A percentile compares a stretch with the other conserved stretches of the same genome.
phyloP scores from a whole-genome alignment of 2,329 filamentous ascomycete genomes.

The Fusarium protoensiforme region DNA sequence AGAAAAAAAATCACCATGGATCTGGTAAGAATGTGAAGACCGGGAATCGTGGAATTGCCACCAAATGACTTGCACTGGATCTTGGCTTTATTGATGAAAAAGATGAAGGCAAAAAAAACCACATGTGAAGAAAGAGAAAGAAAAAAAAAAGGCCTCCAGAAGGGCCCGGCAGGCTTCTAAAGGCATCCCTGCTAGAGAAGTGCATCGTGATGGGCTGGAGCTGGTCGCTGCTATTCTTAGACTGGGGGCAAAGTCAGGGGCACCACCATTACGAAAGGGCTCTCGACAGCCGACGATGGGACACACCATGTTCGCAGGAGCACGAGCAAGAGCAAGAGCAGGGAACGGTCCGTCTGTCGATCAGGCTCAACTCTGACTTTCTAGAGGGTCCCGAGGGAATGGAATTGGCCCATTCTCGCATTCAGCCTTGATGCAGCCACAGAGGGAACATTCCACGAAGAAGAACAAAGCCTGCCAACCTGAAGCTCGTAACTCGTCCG shows the following conservation, averaged over 20 bases:
- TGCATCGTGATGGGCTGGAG: neutral
- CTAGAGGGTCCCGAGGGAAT: slow-evolving; percentile 11
- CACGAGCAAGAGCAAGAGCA: slow-evolving; percentile 12
- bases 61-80: slow-evolving; percentile 16
- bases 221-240: slow-evolving; percentile 40
- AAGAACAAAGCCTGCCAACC: neutral
- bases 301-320: slow-evolving; percentile 8
- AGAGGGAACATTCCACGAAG: neutral
- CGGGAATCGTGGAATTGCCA: slow-evolving; percentile 23
- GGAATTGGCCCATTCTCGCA: slow-evolving; percentile 8
- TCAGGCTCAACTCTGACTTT: slow-evolving; percentile 23
- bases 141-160: slow-evolving; percentile 4
- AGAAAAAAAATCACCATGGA: neutral
- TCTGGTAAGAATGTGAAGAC: slow-evolving; percentile 12
- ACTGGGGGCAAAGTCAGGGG: slow-evolving; percentile 44
- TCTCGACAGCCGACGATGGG: slow-evolving; percentile 1
- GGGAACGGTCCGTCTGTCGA: slow-evolving; percentile 43
- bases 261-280: slow-evolving; percentile 33
- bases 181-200: slow-evolving; percentile 25
- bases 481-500: neutral
- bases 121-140: slow-evolving; percentile 18
- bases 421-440: slow-evolving; percentile 9
- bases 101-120: neutral
- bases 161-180: slow-evolving; percentile 10
- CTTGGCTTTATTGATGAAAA: slow-evolving; percentile 11